Evolutionary conservation across 306 rosid species (phyloP).

Genomic region (Corylus americana): DNA sequence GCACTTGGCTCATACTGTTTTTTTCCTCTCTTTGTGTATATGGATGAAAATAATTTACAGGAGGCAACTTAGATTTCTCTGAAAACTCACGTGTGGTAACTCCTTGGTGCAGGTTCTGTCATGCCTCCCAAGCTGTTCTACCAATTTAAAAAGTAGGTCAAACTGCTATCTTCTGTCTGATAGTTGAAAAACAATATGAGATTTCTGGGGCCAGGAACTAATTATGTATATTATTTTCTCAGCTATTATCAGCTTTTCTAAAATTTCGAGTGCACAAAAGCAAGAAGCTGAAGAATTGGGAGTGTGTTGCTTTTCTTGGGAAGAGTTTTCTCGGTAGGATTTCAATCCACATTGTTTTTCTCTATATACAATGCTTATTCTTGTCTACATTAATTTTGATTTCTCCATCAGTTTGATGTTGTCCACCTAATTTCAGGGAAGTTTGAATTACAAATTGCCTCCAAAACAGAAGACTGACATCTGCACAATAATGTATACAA

Average conservation of each 20-base stretch:
- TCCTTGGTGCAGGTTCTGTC: slow-evolving; percentile 73
- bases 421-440: slow-evolving; percentile 44
- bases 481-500: slow-evolving; percentile 90
- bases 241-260: slow-evolving; percentile 85
- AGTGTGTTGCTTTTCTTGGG: slow-evolving; percentile 82
- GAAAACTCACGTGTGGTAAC: slow-evolving; percentile 10
- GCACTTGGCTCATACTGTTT: not conserved
- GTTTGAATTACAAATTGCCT: slow-evolving; percentile 58
- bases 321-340: slow-evolving; percentile 73
- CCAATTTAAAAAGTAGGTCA: slow-evolving; percentile 69
- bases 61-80: not conserved
- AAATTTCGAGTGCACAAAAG: slow-evolving; percentile 65
- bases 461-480: slow-evolving; percentile 51
- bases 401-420: not conserved
- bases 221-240: slow-evolving; percentile 26
- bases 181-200: slow-evolving; percentile 6
- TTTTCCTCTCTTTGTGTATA: not conserved
- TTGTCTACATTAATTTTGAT: not conserved
- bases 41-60: not conserved
- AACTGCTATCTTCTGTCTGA: slow-evolving; percentile 17
- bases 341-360: slow-evolving; percentile 10
- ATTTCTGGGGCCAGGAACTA: slow-evolving; percentile 17
- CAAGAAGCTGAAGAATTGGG: slow-evolving; percentile 80
- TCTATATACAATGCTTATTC: slow-evolving; percentile 1
- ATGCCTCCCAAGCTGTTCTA: slow-evolving; percentile 66